Conservation (phyloP, 1,284 basidiomycete genomes). For the Cryptococcus amylolentus region DNA sequence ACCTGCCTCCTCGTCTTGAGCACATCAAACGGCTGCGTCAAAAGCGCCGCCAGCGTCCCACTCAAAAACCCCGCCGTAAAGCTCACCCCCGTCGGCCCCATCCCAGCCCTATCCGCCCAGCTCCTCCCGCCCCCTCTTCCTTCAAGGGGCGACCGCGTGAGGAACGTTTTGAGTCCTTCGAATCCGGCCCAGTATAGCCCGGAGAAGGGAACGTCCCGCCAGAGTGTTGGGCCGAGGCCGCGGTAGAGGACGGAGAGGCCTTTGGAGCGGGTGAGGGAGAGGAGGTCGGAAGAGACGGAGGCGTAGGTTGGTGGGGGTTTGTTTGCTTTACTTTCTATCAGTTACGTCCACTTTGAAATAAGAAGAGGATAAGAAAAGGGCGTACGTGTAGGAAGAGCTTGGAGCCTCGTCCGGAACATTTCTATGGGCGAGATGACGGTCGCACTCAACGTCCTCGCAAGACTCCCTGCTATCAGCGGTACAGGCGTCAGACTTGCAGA, state of each 20-base stretch:
- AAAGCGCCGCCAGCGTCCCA: slow-evolving; percentile 66
- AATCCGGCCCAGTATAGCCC: slow-evolving; percentile 56
- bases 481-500: slow-evolving; percentile 55
- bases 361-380: neutral
- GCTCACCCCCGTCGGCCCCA: slow-evolving; percentile 34
- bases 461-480: slow-evolving; percentile 76
- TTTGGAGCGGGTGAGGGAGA: slow-evolving; percentile 57
- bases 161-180: slow-evolving; percentile 42
- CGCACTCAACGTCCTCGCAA: slow-evolving; percentile 76
- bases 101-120: no score
- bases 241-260: slow-evolving; percentile 78
- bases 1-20: slow-evolving; percentile 89
- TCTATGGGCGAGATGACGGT: slow-evolving; percentile 84
- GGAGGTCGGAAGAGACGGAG: slow-evolving; percentile 37
- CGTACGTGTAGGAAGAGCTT: slow-evolving; percentile 63
- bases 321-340: slow-evolving; percentile 43
- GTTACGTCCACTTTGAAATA: no score
- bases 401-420: slow-evolving; percentile 87
- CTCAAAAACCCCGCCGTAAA: slow-evolving; percentile 46
- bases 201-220: slow-evolving; percentile 96
- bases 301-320: slow-evolving; percentile 63
- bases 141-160: no score
- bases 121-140: no score
- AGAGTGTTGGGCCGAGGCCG: slow-evolving; percentile 85
- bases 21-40: slow-evolving; percentile 95